Percentiles rank a stretch among this genome's conserved stretches.
Conservation (phyloP, 1,284 basidiomycete genomes). For the Fistulina hepatica region DNA sequence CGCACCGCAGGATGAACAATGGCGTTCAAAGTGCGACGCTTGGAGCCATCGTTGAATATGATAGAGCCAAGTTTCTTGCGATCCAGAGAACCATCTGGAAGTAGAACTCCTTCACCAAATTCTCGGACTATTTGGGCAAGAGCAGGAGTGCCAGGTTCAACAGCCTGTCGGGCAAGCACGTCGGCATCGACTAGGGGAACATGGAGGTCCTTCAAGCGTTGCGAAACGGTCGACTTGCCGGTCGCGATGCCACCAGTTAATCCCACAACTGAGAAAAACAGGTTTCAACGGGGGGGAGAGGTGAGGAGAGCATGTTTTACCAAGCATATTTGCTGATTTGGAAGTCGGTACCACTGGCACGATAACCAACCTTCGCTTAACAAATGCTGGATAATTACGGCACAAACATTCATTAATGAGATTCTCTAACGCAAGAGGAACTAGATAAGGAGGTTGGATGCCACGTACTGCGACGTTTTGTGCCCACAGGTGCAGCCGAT, state of each 20-base stretch:
- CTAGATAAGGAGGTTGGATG: no score
- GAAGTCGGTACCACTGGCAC: no score
- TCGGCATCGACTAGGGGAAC: slow-evolving; percentile 91
- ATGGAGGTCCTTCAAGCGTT: slow-evolving; percentile 50
- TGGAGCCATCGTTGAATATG: slow-evolving; percentile 70
- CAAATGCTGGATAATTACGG: no score
- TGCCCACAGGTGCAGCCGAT: no score
- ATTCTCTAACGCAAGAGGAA: no score
- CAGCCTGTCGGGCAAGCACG: slow-evolving; percentile 78
- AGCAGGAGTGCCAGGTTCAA: slow-evolving; percentile 74
- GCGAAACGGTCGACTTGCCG: slow-evolving; percentile 89
- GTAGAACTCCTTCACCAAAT: slow-evolving; percentile 67
- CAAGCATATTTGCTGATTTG: neutral
- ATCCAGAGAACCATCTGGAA: slow-evolving; percentile 66
- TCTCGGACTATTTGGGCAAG: slow-evolving; percentile 55
- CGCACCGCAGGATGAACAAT: slow-evolving; percentile 90
- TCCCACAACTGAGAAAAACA: slow-evolving; percentile 69
- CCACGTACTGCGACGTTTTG: no score
- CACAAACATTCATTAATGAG: no score
- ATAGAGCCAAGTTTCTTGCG: slow-evolving; percentile 77
- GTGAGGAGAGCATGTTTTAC: neutral
- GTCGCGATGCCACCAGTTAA: slow-evolving; percentile 96
- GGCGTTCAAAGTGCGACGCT: slow-evolving; percentile 68
- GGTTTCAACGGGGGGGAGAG: no score
- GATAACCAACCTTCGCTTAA: no score